These are phyloP conservation scores for Gracilaria vermiculophylla DNA, from an alignment of 23 red algal genomes.

Conservation along the genomic window DNA sequence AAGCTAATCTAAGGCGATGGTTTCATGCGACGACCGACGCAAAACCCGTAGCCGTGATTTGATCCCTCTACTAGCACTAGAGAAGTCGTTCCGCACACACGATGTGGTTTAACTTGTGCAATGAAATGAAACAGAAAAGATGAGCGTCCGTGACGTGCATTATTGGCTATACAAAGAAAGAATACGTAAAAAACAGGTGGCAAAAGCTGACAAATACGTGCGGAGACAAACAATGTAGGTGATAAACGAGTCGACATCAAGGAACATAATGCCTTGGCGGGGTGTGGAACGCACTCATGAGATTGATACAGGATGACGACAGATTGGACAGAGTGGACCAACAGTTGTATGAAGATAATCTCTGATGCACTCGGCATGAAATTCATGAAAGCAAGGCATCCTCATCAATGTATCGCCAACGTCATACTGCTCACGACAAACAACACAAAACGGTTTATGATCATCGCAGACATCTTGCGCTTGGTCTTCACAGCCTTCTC, in stretches of 20 bases:
- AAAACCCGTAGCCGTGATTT: too few species aligned
- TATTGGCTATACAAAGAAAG: not conserved
- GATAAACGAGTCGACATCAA: too few species aligned
- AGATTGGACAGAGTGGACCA: conserved; percentile 48
- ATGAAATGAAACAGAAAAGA: not conserved
- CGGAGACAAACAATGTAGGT: not conserved
- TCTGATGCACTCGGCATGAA: conserved; percentile 46
- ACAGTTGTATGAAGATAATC: conserved; percentile 49
- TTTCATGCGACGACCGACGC: too few species aligned
- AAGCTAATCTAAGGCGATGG: too few species aligned
- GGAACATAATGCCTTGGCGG: too few species aligned
- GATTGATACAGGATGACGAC: conserved; percentile 59
- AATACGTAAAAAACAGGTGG: not conserved
- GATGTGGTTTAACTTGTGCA: not conserved
- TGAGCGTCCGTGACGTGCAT: not conserved
- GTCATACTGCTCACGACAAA: conserved; percentile 55
- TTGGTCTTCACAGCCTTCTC: not conserved
- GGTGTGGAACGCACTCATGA: not conserved
- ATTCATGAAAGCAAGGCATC: conserved; percentile 64
- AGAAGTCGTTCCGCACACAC: too few species aligned
- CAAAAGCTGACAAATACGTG: not conserved
- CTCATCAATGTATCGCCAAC: conserved; percentile 40
- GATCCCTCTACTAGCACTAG: too few species aligned
- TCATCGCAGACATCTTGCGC: not conserved
- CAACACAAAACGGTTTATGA: conserved; percentile 51